Conservation (phyloP, 1,284 basidiomycete genomes). For the Apiotrichum brassicae region DNA sequence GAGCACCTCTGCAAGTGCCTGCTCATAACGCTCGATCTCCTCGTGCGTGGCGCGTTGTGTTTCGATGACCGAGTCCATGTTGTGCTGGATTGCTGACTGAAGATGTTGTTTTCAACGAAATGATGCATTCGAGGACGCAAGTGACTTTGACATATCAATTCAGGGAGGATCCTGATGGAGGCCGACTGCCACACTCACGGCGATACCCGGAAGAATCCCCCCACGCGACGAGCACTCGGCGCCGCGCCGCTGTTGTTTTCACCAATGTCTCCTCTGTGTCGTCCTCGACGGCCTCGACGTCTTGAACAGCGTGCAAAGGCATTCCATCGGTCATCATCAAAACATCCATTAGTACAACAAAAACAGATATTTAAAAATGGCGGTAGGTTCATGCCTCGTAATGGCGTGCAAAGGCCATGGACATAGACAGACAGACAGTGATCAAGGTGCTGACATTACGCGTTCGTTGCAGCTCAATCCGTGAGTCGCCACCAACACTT, state of each 20-base stretch:
- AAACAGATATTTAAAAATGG: constrained; percentile 52
- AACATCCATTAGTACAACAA: not conserved
- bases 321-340: too few relatives aligned
- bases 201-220: constrained; percentile 5
- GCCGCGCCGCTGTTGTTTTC: too few relatives aligned
- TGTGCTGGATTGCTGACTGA: not conserved
- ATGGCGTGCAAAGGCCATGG: too few relatives aligned
- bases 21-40: constrained; percentile 82
- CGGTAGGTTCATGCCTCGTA: too few relatives aligned
- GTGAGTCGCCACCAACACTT: constrained; percentile 21
- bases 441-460: constrained; percentile 16
- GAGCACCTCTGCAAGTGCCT: constrained; percentile 52
- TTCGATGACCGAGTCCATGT: constrained; percentile 88
- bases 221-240: too few relatives aligned
- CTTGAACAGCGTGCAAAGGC: too few relatives aligned
- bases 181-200: constrained; percentile 9
- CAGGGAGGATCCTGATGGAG: too few relatives aligned
- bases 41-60: constrained; percentile 89
- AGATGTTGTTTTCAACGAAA: not conserved
- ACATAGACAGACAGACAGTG: constrained; percentile 28
- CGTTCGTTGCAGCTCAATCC: constrained; percentile 34
- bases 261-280: too few relatives aligned
- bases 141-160: too few relatives aligned
- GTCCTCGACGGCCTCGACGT: too few relatives aligned
- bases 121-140: too few relatives aligned